Evolutionary conservation across 495 filamentous ascomycete species (phyloP).

Genomic region (Xylaria flabelliformis): DNA sequence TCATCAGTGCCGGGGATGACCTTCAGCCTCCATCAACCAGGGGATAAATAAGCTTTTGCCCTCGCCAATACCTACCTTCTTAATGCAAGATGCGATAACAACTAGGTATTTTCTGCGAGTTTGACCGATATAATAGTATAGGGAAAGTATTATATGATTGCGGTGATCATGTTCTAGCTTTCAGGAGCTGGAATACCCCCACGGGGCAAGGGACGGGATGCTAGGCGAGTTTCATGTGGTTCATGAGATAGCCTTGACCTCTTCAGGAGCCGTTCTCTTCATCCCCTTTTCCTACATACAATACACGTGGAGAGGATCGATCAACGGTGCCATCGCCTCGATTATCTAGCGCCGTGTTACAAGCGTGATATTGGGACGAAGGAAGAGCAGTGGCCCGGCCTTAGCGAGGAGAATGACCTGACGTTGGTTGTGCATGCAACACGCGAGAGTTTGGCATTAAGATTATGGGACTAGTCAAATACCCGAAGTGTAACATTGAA

Average conservation of each 20-base stretch:
- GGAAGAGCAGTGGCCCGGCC: neutral
- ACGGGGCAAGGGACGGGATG: conserved; percentile 9
- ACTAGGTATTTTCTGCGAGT: neutral
- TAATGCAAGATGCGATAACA: neutral
- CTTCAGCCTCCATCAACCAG: neutral
- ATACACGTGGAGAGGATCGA: conserved; percentile 7
- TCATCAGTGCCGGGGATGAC: neutral
- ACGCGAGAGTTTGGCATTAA: conserved; percentile 6
- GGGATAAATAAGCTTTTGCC: neutral
- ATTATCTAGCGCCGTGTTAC: conserved; percentile 22
- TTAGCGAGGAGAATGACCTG: conserved; percentile 21
- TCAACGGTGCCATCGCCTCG: neutral
- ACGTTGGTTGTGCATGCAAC: conserved; percentile 13
- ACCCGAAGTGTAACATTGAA: neutral
- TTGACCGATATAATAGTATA: neutral
- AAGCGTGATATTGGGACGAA: conserved; percentile 5
- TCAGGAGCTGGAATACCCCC: conserved; percentile 2
- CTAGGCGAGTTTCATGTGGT: conserved; percentile 17
- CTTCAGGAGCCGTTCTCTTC: neutral
- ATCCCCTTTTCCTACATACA: neutral
- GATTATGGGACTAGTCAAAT: neutral
- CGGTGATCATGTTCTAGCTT: neutral
- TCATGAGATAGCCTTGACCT: neutral
- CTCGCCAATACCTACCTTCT: neutral
- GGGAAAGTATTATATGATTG: neutral